Conservation (phyloP, 352 stramenopile genomes). For the Globisporangium ultimum region DNA sequence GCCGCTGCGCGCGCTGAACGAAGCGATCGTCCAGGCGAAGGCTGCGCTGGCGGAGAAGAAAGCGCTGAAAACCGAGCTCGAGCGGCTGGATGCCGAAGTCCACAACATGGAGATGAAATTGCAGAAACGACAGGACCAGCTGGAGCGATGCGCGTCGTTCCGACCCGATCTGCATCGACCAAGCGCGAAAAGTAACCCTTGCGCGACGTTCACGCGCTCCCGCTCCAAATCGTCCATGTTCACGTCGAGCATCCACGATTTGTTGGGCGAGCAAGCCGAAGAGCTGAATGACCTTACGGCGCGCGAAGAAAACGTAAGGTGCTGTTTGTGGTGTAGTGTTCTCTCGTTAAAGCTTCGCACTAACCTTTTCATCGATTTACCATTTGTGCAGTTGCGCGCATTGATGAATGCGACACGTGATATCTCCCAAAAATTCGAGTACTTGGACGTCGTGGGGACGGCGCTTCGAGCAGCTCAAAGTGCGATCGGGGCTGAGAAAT, state of each 20-base stretch:
- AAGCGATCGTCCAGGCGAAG: conserved; percentile 28
- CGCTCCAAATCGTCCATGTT: conserved; percentile 44
- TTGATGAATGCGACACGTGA: conserved; percentile 63
- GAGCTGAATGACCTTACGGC: conserved; percentile 45
- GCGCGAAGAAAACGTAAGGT: conserved; percentile 45
- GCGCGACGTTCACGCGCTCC: conserved; percentile 21
- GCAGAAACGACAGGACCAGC: conserved; percentile 43
- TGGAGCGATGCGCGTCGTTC: conserved; percentile 41
- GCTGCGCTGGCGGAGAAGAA: conserved; percentile 30
- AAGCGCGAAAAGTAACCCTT: neutral
- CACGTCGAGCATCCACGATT: conserved; percentile 43
- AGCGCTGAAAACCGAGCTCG: conserved; percentile 28
- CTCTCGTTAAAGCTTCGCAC: neutral
- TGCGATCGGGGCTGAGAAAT: conserved; percentile 50
- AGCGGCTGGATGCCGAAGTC: conserved; percentile 29
- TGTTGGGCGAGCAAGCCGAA: conserved; percentile 47
- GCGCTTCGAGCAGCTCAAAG: conserved; percentile 48
- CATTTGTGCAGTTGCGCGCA: conserved; percentile 35
- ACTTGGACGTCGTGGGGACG: conserved; percentile 48
- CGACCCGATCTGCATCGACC: conserved; percentile 22
- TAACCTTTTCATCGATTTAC: neutral
- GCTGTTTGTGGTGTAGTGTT: neutral
- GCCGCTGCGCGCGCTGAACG: conserved; percentile 31
- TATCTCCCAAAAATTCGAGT: conserved; percentile 52
- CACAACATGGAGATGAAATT: conserved; percentile 40